Base-by-base conservation (phyloP, 2,329 filamentous ascomycete genomes). In the Colletotrichum costaricense region DNA sequence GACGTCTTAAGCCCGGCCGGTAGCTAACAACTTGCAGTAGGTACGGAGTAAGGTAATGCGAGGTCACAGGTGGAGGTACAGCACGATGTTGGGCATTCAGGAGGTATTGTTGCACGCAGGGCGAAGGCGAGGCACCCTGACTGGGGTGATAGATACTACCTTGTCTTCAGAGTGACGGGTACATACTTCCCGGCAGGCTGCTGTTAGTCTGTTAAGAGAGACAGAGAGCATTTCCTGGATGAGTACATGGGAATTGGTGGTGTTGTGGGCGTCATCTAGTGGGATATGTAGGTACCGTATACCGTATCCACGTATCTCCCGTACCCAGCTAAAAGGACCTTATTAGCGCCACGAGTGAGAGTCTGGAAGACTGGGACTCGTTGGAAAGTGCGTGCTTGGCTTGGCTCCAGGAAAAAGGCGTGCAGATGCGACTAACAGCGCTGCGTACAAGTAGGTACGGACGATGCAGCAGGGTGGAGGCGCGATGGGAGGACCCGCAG, bases 201-300 rank as follows among this genome's bases (percentile, higher is more conserved):
- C 38, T 42, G 38, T 42, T 42, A 42, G 58, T 6, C 38, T 42
- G 14, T 3, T 42, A 19, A 33, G 30, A 22, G 28, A 56, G 11
- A 28, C 33, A 12, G 54, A 26, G 26, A 14, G 60, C 22, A 33
- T 28, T n/a, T 54, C 4, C 26, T 30, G 42, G 24, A 22, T 0
- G 19, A 28, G n/a, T 62, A 69, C 66, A 63, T 57, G 49, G n/a
- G 16, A 24, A 14, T 54, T 38, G 28, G 12, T 60, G 28, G 12
- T 60, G n/a, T 63, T 35, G 24, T 35, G 49, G 35, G 33, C 22
- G 22, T 26, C 19, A 56, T 16, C 9, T 16, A 26, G 54, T 19
- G 33, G 16, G 64, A 54, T 38, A 69, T 72, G 69, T 72, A 72
- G 69, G 64, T 69, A 59, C 65, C 69, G 66, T 73, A 55, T 54